phyloP scores from a whole-genome alignment of 768 basidiomycete genomes.

The Termitomyces titanicus region DNA sequence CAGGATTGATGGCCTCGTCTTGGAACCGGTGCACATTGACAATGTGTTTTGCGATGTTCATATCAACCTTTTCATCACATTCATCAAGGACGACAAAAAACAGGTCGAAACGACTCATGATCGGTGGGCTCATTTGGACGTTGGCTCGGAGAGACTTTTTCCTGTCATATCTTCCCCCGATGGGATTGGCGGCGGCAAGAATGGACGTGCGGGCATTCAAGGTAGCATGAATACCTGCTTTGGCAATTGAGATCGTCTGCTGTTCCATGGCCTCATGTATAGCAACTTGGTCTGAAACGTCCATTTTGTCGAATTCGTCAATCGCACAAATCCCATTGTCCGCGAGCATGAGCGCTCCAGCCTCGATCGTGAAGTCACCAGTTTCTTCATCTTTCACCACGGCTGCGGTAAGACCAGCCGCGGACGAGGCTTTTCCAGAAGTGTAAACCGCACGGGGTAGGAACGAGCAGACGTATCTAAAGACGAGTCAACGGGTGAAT shows the following conservation, averaged over 20 bases:
- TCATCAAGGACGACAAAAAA: conserved; percentile 99
- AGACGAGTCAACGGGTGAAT: neutral
- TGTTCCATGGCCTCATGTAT: conserved; percentile 99
- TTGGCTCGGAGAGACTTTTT: conserved; percentile 91
- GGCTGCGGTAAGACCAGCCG: conserved; percentile 97
- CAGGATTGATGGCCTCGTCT: conserved; percentile 91
- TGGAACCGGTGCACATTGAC: conserved; percentile 96
- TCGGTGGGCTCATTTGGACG: conserved; percentile 96
- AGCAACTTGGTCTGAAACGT: conserved; percentile 95
- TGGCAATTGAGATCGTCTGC: conserved; percentile 98
- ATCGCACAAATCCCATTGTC: conserved; percentile 99
- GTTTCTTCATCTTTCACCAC: conserved; percentile 99
- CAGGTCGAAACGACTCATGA: conserved; percentile 98
- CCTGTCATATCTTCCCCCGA: conserved; percentile 95
- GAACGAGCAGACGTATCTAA: conserved; percentile 96
- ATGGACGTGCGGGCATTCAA: conserved; percentile 97
- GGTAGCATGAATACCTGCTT: conserved; percentile 98
- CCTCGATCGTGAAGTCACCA: conserved; percentile 99
- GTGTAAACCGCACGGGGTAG: conserved; percentile 97
- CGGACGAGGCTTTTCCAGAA: conserved; percentile 98
- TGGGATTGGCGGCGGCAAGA: conserved; percentile 95
- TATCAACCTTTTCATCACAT: conserved; percentile 88
- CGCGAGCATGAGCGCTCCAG: conserved; percentile 97
- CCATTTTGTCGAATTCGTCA: conserved; percentile 99
- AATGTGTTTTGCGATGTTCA: conserved; percentile 94